Evolutionary conservation across 2,329 filamentous ascomycete genomes (phyloP).

Genomic region (Ambrosiella beaveri): DNA sequence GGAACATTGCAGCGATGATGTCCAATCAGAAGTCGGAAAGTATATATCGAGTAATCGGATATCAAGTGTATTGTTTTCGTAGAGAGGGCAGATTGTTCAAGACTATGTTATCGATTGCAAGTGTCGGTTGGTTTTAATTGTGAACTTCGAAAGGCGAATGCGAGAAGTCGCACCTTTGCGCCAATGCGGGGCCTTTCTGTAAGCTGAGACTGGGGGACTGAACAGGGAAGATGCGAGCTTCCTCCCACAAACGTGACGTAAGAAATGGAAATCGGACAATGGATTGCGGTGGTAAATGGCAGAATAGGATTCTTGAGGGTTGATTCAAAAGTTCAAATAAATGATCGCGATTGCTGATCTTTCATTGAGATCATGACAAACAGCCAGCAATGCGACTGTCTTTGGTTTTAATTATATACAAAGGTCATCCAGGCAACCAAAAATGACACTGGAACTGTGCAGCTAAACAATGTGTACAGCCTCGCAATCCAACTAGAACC

Average conservation of each 20-base stretch:
- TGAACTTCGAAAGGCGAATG: neutral
- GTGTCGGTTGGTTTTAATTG: too few relatives aligned
- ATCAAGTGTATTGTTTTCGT: too few relatives aligned
- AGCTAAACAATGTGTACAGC: too few relatives aligned
- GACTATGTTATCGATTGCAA: too few relatives aligned
- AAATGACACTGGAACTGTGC: too few relatives aligned
- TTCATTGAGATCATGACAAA: neutral
- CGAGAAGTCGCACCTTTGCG: neutral
- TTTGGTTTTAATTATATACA: neutral
- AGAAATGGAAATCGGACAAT: neutral
- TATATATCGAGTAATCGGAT: too few relatives aligned
- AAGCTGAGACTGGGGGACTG: neutral
- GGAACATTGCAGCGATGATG: slow-evolving; percentile 31
- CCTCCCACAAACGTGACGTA: neutral
- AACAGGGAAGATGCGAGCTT: neutral
- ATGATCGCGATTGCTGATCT: too few relatives aligned
- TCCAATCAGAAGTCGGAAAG: too few relatives aligned
- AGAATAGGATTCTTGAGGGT: too few relatives aligned
- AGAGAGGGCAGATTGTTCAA: too few relatives aligned
- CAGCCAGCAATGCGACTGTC: neutral
- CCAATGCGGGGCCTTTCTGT: slow-evolving; percentile 6
- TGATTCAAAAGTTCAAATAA: too few relatives aligned
- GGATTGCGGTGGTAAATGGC: neutral
- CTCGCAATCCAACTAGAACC: too few relatives aligned
- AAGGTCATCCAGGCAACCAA: neutral